A percentile compares a stretch with the other conserved stretches of the same genome.
Conservation (phyloP, 345 rosid species). For the Arabidopsis arenosa region DNA sequence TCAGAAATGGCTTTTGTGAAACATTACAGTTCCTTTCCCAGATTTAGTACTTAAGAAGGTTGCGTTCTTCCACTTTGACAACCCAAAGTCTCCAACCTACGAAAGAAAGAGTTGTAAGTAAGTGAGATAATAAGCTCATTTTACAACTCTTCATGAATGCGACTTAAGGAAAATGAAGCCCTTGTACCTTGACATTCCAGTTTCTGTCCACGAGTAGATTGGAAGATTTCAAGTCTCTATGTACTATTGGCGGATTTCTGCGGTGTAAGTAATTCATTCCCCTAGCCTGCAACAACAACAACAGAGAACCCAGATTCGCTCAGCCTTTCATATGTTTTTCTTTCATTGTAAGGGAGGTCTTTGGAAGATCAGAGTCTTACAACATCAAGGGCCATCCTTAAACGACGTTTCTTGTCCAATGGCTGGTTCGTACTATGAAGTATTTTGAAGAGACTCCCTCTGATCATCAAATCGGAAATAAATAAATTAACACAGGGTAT, state of each 20-base stretch:
- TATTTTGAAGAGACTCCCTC: conserved; percentile 94
- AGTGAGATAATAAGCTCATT: neutral
- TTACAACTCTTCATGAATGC: neutral
- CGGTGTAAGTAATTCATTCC: conserved; percentile 95
- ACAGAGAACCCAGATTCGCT: neutral
- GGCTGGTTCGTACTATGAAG: conserved; percentile 78
- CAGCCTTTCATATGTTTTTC: neutral
- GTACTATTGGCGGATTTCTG: conserved; percentile 88
- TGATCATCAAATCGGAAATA: conserved; percentile 40
- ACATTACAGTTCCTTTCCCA: conserved; percentile 84
- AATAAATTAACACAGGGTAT: neutral
- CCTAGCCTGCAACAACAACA: conserved; percentile 65
- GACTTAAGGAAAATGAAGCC: neutral
- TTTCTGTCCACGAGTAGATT: conserved; percentile 87
- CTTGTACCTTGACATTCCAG: conserved; percentile 86
- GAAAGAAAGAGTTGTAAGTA: neutral
- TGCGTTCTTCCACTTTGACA: conserved; percentile 84
- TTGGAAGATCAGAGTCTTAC: conserved; percentile 49
- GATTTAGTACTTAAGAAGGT: conserved; percentile 75
- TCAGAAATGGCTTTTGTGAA: neutral
- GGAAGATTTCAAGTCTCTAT: conserved; percentile 88
- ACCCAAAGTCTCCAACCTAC: conserved; percentile 95
- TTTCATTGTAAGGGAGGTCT: conserved; percentile 11
- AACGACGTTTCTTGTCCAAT: conserved; percentile 71
- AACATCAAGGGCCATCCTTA: conserved; percentile 88